These are phyloP conservation scores for Candida fluviatilis DNA, from an alignment of 805 yeast genomes.

Conservation along the genomic window DNA sequence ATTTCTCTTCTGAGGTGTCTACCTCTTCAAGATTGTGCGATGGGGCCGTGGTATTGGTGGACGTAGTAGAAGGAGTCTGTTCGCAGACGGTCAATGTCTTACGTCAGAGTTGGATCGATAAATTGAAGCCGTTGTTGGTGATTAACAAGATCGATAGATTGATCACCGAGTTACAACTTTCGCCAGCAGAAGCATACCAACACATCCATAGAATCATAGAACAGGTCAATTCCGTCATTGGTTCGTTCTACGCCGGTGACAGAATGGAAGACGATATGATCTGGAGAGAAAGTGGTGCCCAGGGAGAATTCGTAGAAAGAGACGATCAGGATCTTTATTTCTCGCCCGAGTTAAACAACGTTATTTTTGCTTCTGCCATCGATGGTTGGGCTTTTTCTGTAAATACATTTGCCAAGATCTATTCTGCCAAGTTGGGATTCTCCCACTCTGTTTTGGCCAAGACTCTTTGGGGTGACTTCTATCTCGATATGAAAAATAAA, in stretches of 20 bases:
- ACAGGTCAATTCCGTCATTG: conserved; percentile 92
- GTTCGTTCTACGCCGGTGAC: conserved; percentile 89
- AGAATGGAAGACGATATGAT: conserved; percentile 82
- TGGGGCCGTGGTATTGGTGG: conserved; percentile 93
- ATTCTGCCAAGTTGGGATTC: conserved; percentile 80
- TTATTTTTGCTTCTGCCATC: conserved; percentile 82
- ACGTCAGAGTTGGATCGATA: conserved; percentile 94
- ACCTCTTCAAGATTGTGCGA: conserved; percentile 95
- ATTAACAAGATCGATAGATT: conserved; percentile 89
- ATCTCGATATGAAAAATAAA: conserved; percentile 84
- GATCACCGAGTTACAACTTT: conserved; percentile 72
- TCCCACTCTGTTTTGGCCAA: conserved; percentile 73
- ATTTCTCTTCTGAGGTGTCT: conserved; percentile 93
- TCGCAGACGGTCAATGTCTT: conserved; percentile 94
- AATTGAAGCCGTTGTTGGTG: conserved; percentile 81
- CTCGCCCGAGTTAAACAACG: conserved; percentile 83
- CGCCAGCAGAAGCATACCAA: conserved; percentile 79
- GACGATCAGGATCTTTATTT: conserved; percentile 83
- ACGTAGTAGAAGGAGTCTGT: conserved; percentile 97
- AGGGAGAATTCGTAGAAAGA: conserved; percentile 60
- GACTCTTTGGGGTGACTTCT: conserved; percentile 95
- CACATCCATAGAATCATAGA: conserved; percentile 80
- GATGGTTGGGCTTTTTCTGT: conserved; percentile 98
- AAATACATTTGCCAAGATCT: conserved; percentile 82
- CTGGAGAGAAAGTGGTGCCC: conserved; percentile 65